phyloP scores from a whole-genome alignment of 2,329 filamentous ascomycete genomes.

The Fusarium tuaranense region DNA sequence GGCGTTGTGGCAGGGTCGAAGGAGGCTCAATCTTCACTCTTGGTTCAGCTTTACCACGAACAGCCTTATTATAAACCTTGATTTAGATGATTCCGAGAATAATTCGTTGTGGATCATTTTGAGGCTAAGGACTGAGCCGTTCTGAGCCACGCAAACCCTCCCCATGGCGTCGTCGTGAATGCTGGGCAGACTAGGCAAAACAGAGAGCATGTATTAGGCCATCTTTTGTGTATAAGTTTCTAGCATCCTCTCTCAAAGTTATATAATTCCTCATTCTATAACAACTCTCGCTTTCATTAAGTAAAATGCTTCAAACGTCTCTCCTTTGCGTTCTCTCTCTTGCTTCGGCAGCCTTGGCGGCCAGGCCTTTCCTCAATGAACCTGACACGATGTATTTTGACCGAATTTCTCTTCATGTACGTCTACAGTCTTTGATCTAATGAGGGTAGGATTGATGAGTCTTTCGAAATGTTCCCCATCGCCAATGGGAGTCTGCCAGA shows the following conservation, averaged over 20 bases:
- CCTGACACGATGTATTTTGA: neutral
- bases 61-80: neutral
- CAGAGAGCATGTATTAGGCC: neutral
- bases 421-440: neutral
- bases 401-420: too few species aligned
- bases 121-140: neutral
- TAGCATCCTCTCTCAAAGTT: neutral
- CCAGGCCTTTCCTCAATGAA: neutral
- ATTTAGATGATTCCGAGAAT: neutral
- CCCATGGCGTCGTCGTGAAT: neutral
- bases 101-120: neutral
- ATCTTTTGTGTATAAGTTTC: neutral
- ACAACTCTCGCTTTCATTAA: neutral
- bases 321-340: neutral
- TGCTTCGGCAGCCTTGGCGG: neutral
- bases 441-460: neutral
- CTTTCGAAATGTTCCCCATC: neutral
- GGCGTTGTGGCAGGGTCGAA: neutral
- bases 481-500: neutral
- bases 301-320: neutral
- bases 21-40: neutral
- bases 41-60: neutral
- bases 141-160: neutral
- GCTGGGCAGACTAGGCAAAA: neutral
- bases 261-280: neutral